Evolutionary conservation across 768 basidiomycete genomes (phyloP).

Genomic region (Steccherinum ochraceum): DNA sequence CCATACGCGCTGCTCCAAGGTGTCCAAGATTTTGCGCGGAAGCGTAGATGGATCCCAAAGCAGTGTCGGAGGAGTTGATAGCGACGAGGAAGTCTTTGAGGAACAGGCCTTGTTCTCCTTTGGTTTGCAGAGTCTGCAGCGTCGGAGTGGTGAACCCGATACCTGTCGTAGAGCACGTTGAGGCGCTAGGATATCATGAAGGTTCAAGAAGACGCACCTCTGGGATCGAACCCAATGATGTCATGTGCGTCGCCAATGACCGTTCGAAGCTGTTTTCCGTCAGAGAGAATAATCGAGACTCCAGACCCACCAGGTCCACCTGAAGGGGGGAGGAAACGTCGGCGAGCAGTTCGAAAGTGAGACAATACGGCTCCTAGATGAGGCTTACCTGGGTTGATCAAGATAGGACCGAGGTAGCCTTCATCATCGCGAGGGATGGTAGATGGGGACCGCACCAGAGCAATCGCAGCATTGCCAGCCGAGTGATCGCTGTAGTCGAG

Average conservation of each 20-base stretch:
- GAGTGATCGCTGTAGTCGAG: slow-evolving; percentile 22
- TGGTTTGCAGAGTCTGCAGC: not conserved
- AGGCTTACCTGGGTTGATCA: slow-evolving; percentile 22
- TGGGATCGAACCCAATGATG: slow-evolving; percentile 24
- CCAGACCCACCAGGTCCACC: slow-evolving; percentile 23
- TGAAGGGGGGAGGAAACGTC: not conserved
- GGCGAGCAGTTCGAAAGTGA: not conserved
- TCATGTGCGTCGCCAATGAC: slow-evolving; percentile 24
- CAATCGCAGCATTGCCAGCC: slow-evolving; percentile 17
- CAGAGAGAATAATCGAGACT: slow-evolving; percentile 7
- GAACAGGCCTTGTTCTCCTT: not conserved
- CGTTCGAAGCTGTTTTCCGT: slow-evolving; percentile 7
- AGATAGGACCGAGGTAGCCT: slow-evolving; percentile 24
- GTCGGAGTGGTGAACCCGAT: not conserved
- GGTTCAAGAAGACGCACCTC: slow-evolving; percentile 7
- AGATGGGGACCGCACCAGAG: slow-evolving; percentile 20
- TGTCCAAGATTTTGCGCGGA: not conserved
- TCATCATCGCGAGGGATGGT: slow-evolving; percentile 3
- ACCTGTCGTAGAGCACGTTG: not conserved
- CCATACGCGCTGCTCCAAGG: not conserved
- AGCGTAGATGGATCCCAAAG: not conserved
- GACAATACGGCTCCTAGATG: not conserved
- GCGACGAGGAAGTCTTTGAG: not conserved
- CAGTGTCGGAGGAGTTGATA: not conserved
- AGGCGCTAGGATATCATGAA: not conserved